Evolutionary conservation across 352 stramenopile genomes (phyloP).

Genomic region (Phytophthora foliorum): DNA sequence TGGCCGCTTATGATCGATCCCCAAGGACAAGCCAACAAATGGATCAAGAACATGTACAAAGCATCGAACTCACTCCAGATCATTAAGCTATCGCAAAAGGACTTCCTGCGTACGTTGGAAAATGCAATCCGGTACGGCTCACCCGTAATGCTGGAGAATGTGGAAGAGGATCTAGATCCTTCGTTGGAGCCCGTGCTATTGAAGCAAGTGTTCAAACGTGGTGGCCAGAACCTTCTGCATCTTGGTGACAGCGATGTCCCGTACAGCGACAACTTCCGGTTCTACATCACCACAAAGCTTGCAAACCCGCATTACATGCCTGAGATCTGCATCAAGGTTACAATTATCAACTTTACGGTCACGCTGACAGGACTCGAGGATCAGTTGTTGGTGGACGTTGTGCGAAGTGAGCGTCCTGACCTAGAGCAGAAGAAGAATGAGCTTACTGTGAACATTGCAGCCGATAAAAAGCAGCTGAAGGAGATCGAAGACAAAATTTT

Average conservation of each 20-base stretch:
- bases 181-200: slow-evolving; percentile 93
- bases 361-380: slow-evolving; percentile 94
- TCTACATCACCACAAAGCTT: slow-evolving; percentile 96
- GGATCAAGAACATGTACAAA: slow-evolving; percentile 96
- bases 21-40: slow-evolving; percentile 95
- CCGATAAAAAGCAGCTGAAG: slow-evolving; percentile 94
- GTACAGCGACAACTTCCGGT: slow-evolving; percentile 93
- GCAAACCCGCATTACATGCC: slow-evolving; percentile 96
- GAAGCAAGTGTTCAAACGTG: slow-evolving; percentile 95
- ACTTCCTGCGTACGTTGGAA: slow-evolving; percentile 93
- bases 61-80: slow-evolving; percentile 81
- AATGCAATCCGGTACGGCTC: slow-evolving; percentile 93
- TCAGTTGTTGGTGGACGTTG: slow-evolving; percentile 94
- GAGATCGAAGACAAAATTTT: slow-evolving; percentile 97
- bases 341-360: slow-evolving; percentile 96
- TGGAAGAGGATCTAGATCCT: slow-evolving; percentile 95
- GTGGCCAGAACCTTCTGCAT: slow-evolving; percentile 89
- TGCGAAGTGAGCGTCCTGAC: slow-evolving; percentile 93
- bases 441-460: slow-evolving; percentile 93
- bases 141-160: slow-evolving; percentile 94
- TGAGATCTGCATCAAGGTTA: slow-evolving; percentile 96
- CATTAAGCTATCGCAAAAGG: slow-evolving; percentile 94
- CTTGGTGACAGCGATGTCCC: slow-evolving; percentile 94
- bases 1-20: slow-evolving; percentile 97
- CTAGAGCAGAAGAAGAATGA: slow-evolving; percentile 94